Conservation (phyloP, 805 yeast genomes). For the Lipomyces chichibuensis region DNA sequence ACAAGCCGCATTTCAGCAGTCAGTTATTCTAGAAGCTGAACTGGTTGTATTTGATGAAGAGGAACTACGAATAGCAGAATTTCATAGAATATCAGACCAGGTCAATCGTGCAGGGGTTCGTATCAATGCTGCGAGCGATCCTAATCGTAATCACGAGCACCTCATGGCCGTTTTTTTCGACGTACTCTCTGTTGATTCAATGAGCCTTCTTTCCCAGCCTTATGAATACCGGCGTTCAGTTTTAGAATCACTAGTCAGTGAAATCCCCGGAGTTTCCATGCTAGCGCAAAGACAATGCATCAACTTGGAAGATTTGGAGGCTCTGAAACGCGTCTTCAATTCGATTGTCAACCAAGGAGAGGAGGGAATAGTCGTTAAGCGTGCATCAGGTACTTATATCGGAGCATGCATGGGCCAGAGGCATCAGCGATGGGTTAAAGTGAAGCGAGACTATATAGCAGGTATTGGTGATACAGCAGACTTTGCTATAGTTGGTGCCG, state of each 20-base stretch:
- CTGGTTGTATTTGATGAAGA: conserved; percentile 23
- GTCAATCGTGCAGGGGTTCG: conserved; percentile 15
- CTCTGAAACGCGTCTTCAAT: conserved; percentile 8
- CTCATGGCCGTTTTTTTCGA: conserved; percentile 28
- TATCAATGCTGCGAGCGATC: conserved; percentile 8
- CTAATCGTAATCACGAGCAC: conserved; percentile 8
- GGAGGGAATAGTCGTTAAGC: conserved; percentile 28
- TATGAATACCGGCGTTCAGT: conserved; percentile 8
- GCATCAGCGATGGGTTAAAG: conserved; percentile 20
- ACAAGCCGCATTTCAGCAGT: not conserved
- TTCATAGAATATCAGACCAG: conserved; percentile 26
- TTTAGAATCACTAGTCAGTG: conserved; percentile 10
- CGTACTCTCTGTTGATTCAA: conserved; percentile 16
- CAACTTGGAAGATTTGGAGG: not conserved
- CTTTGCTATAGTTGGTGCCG: conserved; percentile 28
- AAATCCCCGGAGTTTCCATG: conserved; percentile 12
- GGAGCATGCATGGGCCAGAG: conserved; percentile 12
- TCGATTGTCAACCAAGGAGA: conserved; percentile 2
- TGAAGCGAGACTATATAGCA: conserved; percentile 25
- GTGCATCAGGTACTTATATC: conserved; percentile 10
- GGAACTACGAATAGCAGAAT: conserved; percentile 12
- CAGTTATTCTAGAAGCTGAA: conserved; percentile 25
- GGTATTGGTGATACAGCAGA: conserved; percentile 29
- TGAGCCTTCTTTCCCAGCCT: conserved; percentile 12
- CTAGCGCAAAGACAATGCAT: not conserved